phyloP scores from a whole-genome alignment of 2,329 filamentous ascomycete species.

The Botrytis sinoallii region DNA sequence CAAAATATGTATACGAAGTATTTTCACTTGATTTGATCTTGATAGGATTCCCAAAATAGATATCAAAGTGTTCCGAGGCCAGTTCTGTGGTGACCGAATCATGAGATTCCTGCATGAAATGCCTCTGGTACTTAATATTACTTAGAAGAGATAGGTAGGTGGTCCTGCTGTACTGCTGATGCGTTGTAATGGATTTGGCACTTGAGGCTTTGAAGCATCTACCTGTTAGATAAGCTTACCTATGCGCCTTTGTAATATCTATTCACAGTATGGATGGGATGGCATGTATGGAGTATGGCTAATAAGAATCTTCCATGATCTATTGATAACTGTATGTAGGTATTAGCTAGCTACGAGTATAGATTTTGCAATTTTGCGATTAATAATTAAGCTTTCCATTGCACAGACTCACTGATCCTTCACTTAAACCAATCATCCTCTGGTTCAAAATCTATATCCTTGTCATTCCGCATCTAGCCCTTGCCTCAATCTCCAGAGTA shows the following conservation, averaged over 20 bases:
- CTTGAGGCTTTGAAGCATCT: background rate
- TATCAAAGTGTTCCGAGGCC: background rate
- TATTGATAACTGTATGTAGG: background rate
- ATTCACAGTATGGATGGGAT: background rate
- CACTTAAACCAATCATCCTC: background rate
- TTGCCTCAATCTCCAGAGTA: background rate
- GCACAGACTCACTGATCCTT: background rate
- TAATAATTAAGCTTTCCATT: background rate
- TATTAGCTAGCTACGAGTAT: no score
- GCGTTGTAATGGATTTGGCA: background rate
- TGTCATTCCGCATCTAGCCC: conserved; percentile 6
- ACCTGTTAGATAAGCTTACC: background rate
- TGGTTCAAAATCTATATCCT: background rate
- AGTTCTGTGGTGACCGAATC: background rate
- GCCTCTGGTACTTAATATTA: background rate
- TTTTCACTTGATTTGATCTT: no score
- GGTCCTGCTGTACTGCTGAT: background rate
- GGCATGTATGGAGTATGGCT: no score
- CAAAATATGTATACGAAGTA: no score
- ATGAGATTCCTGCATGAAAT: conserved; percentile 1
- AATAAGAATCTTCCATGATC: background rate
- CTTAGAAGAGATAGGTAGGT: background rate
- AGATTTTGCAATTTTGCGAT: background rate
- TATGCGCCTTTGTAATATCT: background rate
- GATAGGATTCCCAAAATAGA: background rate